These are phyloP conservation scores for Solanum sejunctum DNA, from an alignment of 257 asterid species.

Conservation along the genomic window DNA sequence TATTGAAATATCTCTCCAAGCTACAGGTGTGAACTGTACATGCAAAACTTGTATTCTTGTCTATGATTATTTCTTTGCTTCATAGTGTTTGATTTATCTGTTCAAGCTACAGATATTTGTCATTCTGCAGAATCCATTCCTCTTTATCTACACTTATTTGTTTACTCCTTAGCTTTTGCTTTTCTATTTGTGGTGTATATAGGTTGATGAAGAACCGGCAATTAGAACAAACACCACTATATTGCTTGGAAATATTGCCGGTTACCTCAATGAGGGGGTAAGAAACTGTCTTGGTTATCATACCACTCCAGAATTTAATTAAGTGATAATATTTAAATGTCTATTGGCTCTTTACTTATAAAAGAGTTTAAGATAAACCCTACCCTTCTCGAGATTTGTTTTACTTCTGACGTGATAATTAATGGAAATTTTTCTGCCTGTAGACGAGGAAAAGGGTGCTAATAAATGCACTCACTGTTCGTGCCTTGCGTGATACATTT, in stretches of 20 bases:
- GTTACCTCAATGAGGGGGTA: slow-evolving; percentile 95
- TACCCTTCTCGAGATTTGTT: background rate
- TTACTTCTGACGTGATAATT: background rate
- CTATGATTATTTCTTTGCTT: background rate
- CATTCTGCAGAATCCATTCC: background rate
- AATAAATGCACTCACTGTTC: slow-evolving; percentile 91
- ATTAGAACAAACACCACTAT: slow-evolving; percentile 96
- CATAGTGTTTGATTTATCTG: background rate
- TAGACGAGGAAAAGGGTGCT: slow-evolving; percentile 95
- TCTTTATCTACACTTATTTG: slow-evolving; percentile 3
- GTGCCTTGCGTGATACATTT: slow-evolving; percentile 96
- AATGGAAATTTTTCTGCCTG: slow-evolving; percentile 10
- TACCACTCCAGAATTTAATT: background rate
- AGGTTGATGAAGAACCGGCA: slow-evolving; percentile 99
- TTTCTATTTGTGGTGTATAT: slow-evolving; percentile 9
- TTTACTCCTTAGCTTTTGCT: slow-evolving; percentile 2
- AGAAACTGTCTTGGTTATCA: slow-evolving; percentile 12
- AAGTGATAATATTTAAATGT: background rate
- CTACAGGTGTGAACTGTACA: slow-evolving; percentile 52
- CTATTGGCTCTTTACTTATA: background rate
- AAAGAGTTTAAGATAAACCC: background rate
- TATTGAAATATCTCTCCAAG: slow-evolving; percentile 76
- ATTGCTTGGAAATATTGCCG: slow-evolving; percentile 93
- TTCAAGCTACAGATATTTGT: slow-evolving; percentile 74
- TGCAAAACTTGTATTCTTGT: slow-evolving; percentile 2